Evolutionary conservation across 129 eudicot species (phyloP).

Genomic region (Artemisia annua): DNA sequence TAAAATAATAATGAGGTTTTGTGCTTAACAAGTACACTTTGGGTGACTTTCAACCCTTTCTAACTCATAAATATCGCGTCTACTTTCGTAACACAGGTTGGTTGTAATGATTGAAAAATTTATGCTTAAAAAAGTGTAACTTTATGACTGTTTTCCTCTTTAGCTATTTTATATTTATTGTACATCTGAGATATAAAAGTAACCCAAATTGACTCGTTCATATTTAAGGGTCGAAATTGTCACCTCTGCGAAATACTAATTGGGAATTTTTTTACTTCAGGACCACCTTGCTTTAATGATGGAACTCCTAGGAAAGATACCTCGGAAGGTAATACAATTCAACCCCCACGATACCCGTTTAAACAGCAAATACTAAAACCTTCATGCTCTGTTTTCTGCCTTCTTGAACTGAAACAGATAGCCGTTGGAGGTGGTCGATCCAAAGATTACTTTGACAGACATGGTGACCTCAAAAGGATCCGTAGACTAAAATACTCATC

Average conservation of each 20-base stretch:
- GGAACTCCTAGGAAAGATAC: conserved; percentile 97
- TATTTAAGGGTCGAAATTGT: background rate
- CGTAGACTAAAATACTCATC: conserved; percentile 76
- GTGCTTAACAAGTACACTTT: background rate
- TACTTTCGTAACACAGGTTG: no score
- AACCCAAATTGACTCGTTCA: background rate
- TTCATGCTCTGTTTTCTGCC: background rate
- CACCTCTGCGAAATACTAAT: conserved; percentile 6
- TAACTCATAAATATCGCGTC: background rate
- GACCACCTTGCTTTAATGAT: conserved; percentile 99
- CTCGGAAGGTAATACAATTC: conserved; percentile 61
- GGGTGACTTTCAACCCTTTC: background rate
- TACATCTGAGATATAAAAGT: background rate
- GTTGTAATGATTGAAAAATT: no score
- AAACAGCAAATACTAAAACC: background rate
- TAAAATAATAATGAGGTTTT: background rate
- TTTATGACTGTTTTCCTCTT: background rate
- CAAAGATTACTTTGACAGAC: conserved; percentile 93
- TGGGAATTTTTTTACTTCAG: conserved; percentile 36
- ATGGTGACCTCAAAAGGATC: conserved; percentile 94
- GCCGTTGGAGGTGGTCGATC: conserved; percentile 71
- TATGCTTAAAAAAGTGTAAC: no score
- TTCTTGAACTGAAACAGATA: conserved; percentile 46
- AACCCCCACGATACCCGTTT: background rate
- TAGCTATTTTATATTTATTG: background rate